These are phyloP conservation scores for Raddia guianensis DNA, from an alignment of 176 grass and related monocot species.

Conservation along the genomic window DNA sequence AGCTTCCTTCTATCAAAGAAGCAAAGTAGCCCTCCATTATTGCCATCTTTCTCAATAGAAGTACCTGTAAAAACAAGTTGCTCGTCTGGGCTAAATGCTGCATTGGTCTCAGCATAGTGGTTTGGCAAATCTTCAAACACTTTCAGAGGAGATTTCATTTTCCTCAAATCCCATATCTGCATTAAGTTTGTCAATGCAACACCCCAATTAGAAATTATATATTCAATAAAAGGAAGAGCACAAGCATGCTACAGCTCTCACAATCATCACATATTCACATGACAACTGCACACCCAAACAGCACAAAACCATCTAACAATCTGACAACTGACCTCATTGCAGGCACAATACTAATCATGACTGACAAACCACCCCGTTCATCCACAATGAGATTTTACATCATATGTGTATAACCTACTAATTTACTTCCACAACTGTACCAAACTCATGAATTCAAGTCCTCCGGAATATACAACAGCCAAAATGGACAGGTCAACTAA, in stretches of 20 bases:
- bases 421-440: not conserved
- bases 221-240: slow-evolving; percentile 28
- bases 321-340: not conserved
- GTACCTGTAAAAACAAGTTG: slow-evolving; percentile 95
- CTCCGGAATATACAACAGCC: not conserved
- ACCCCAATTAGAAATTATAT: slow-evolving; percentile 36
- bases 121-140: slow-evolving; percentile 89
- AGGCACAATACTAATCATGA: slow-evolving; percentile 22
- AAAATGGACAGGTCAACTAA: slow-evolving; percentile 16
- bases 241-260: not conserved
- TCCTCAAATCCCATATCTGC: slow-evolving; percentile 92
- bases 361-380: not conserved
- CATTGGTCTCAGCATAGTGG: slow-evolving; percentile 90
- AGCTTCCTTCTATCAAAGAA: slow-evolving; percentile 98
- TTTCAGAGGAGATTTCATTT: slow-evolving; percentile 78
- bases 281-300: slow-evolving; percentile 27
- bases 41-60: slow-evolving; percentile 86
- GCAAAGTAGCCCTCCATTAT: slow-evolving; percentile 81
- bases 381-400: not conserved
- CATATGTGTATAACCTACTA: not conserved
- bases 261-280: slow-evolving; percentile 31
- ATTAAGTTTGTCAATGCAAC: slow-evolving; percentile 35
- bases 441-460: not conserved
- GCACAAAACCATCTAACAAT: not conserved
- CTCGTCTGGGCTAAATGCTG: slow-evolving; percentile 87